Evolutionary conservation across 768 basidiomycete genomes (phyloP).

Genomic region (Serendipita indica): DNA sequence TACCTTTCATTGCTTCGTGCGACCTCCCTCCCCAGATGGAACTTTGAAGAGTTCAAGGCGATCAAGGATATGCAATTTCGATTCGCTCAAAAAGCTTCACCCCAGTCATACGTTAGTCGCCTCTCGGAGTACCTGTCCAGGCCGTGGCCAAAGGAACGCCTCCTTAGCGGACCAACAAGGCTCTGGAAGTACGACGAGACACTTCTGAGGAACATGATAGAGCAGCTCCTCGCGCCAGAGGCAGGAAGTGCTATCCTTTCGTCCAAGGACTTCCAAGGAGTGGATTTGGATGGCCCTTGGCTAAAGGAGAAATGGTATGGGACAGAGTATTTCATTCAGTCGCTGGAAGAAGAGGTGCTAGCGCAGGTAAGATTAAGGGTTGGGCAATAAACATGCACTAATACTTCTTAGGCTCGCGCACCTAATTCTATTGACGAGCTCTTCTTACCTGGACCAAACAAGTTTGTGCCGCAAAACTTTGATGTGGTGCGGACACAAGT

Average conservation of each 20-base stretch:
- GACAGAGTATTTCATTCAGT: slow-evolving; percentile 68
- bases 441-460: slow-evolving; percentile 68
- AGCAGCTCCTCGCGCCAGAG: slow-evolving; percentile 36
- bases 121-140: slow-evolving; percentile 61
- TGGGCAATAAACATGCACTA: neutral
- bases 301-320: slow-evolving; percentile 83
- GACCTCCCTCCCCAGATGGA: slow-evolving; percentile 42
- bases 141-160: slow-evolving; percentile 65
- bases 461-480: slow-evolving; percentile 79
- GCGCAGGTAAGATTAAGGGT: slow-evolving; percentile 28
- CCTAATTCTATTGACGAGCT: slow-evolving; percentile 54
- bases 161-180: slow-evolving; percentile 57
- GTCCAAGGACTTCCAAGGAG: slow-evolving; percentile 47
- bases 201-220: slow-evolving; percentile 48
- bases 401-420: slow-evolving; percentile 38
- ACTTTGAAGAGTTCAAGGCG: slow-evolving; percentile 60
- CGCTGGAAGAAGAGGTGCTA: slow-evolving; percentile 48
- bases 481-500: slow-evolving; percentile 66
- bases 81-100: slow-evolving; percentile 70
- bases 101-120: slow-evolving; percentile 65
- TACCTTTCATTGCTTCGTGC: slow-evolving; percentile 59
- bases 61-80: slow-evolving; percentile 66
- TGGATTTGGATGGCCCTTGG: slow-evolving; percentile 38
- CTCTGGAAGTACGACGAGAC: slow-evolving; percentile 59
- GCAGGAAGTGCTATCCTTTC: slow-evolving; percentile 61